Percentiles rank a stretch among this genome's conserved stretches.
These are phyloP conservation scores for Metschnikowia arizonensis DNA, from an alignment of 805 yeast genomes.

Conservation along the genomic window DNA sequence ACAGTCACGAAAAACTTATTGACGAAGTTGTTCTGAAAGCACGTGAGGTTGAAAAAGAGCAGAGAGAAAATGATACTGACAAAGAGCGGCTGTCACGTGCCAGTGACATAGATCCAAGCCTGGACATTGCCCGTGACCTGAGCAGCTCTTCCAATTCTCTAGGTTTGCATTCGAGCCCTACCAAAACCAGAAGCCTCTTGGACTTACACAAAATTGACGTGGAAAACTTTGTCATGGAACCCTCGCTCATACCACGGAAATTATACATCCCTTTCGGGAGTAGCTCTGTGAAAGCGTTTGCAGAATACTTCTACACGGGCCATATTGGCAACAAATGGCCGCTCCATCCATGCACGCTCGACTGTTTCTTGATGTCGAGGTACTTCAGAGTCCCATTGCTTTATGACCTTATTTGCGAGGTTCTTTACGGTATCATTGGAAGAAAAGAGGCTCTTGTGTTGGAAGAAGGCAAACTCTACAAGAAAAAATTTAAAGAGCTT, in stretches of 20 bases:
- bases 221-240: slow-evolving; percentile 45
- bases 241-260: slow-evolving; percentile 62
- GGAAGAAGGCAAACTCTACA: slow-evolving; percentile 37
- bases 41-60: not conserved
- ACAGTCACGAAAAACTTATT: not conserved
- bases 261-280: slow-evolving; percentile 66
- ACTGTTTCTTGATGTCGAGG: slow-evolving; percentile 58
- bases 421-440: slow-evolving; percentile 64
- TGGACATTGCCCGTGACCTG: not conserved
- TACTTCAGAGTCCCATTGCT: slow-evolving; percentile 65
- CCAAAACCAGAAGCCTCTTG: slow-evolving; percentile 16
- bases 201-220: slow-evolving; percentile 32
- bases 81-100: not conserved
- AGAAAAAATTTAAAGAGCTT: slow-evolving; percentile 25
- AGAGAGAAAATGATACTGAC: not conserved
- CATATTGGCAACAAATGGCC: slow-evolving; percentile 74
- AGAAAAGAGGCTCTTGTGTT: slow-evolving; percentile 55
- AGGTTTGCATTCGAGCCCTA: not conserved
- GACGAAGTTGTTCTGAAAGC: not conserved
- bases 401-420: slow-evolving; percentile 65
- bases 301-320: slow-evolving; percentile 75
- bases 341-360: slow-evolving; percentile 65
- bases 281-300: slow-evolving; percentile 56
- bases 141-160: not conserved
- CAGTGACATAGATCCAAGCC: not conserved